Evolutionary conservation across 1,284 basidiomycete species (phyloP).

Genomic region (Naganishia sp.): DNA sequence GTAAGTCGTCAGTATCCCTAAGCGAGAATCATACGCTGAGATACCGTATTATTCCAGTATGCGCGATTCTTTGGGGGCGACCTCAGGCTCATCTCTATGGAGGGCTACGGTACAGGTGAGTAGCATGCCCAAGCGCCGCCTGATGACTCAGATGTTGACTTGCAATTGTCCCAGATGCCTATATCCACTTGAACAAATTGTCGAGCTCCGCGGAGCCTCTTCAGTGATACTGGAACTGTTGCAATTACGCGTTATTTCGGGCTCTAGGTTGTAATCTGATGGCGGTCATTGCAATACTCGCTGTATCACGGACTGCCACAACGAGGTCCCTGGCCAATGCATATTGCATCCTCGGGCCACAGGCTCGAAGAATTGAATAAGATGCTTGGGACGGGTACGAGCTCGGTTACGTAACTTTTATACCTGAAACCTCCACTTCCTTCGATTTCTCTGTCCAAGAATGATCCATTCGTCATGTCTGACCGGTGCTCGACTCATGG

Average conservation of each 20-base stretch:
- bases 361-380: background rate
- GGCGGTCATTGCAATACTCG: too few relatives aligned
- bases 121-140: slow-evolving; percentile 2
- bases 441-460: too few relatives aligned
- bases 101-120: slow-evolving; percentile 79
- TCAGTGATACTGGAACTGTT: background rate
- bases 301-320: too few relatives aligned
- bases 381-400: background rate
- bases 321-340: too few relatives aligned
- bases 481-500: too few relatives aligned
- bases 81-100: slow-evolving; percentile 95
- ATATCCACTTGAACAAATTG: slow-evolving; percentile 83
- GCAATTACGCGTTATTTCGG: too few relatives aligned
- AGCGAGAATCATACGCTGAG: background rate
- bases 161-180: slow-evolving; percentile 46
- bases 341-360: too few relatives aligned
- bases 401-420: too few relatives aligned
- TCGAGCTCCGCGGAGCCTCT: slow-evolving; percentile 35
- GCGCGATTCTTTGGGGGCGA: slow-evolving; percentile 97
- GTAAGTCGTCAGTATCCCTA: slow-evolving; percentile 58
- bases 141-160: background rate
- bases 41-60: slow-evolving; percentile 60
- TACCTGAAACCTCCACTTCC: too few relatives aligned
- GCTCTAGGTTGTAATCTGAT: too few relatives aligned
- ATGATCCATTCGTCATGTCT: too few relatives aligned